Evolutionary conservation across 2,329 filamentous ascomycete genomes (phyloP), one percentile per base, ranked within the genome.

Genomic region (Hypoxylon sp.): DNA sequence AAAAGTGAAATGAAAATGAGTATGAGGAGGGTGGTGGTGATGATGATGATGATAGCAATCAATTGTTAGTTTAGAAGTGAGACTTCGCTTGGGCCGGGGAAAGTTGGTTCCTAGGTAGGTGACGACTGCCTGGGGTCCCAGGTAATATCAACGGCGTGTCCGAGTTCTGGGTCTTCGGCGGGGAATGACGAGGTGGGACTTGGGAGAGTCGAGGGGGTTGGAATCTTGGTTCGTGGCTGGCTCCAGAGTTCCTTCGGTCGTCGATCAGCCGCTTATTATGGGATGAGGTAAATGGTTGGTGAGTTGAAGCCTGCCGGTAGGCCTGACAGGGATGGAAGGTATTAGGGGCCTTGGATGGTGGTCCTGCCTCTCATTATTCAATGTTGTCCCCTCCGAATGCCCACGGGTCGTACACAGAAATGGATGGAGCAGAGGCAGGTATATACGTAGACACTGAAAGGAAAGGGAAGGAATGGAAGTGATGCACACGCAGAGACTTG

Each of bases 131-230:
- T 56, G 24, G 30, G 33, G 24, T 24, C 12, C n/a, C 28, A 40
- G 26, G 12, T 54, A 48, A 58, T 62, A 36, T 18, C 40, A 33
- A 45, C 33, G 49, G 55, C 44, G 44, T 60, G 36, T 49, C 55
- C 50, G 49, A 64, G 28, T 58, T 38, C 53, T 36, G 45, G 60
- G 46, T 44, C 48, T 53, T 54, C 49, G 38, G 54, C 54, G 59
- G 59, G 59, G 54, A 57, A 66, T 66, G 58, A 59, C 63, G 48
- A 58, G 54, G 46, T 66, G 50, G 63, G 53, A 62, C 61, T 62
- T 45, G 33, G 51, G 44, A 52, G 28, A 33, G 38, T 54, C 44
- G 36, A 44, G 32, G 56, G 49, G 32, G 56, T 33, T 54, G 58
- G 57, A 65, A 63, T 63, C 59, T 63, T 63, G 59, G 58, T 58